Evolutionary conservation across 208 protist species (phyloP).

Genomic region (Acanthamoeba culbertsoni): DNA sequence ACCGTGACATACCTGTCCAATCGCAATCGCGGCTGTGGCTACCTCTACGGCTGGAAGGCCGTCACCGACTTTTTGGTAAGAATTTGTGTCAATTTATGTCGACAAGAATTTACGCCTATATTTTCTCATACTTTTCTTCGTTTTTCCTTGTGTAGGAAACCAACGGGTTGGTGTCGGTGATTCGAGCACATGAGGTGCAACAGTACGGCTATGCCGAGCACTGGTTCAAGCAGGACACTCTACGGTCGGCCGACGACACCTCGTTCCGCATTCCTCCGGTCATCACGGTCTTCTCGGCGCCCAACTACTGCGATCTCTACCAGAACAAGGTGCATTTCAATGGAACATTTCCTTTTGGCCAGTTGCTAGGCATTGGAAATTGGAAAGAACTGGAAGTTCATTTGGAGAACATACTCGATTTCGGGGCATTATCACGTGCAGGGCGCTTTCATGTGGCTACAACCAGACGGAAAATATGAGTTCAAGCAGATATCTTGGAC

Average conservation of each 20-base stretch:
- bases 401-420: no score
- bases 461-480: not conserved
- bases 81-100: conserved; percentile 43
- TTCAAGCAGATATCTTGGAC: conserved; percentile 40
- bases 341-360: not conserved
- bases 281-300: conserved; percentile 92
- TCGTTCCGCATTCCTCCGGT: conserved; percentile 83
- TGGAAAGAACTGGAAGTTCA: no score
- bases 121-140: conserved; percentile 83
- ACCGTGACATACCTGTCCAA: conserved; percentile 10
- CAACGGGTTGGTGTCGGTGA: conserved; percentile 87
- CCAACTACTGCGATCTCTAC: conserved; percentile 95
- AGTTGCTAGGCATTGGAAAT: no score
- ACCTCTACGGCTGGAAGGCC: conserved; percentile 34
- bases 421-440: not conserved
- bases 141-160: conserved; percentile 28
- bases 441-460: conserved; percentile 17
- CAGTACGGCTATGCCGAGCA: conserved; percentile 79
- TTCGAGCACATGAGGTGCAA: conserved; percentile 92
- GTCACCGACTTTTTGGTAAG: conserved; percentile 64
- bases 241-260: not conserved
- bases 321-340: conserved; percentile 85
- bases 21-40: conserved; percentile 79
- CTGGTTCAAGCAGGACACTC: conserved; percentile 3
- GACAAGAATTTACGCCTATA: not conserved